Percentiles rank a stretch among this genome's conserved stretches.
These are phyloP conservation scores for Mycena filopes DNA, from an alignment of 768 basidiomycete genomes.

Conservation along the genomic window DNA sequence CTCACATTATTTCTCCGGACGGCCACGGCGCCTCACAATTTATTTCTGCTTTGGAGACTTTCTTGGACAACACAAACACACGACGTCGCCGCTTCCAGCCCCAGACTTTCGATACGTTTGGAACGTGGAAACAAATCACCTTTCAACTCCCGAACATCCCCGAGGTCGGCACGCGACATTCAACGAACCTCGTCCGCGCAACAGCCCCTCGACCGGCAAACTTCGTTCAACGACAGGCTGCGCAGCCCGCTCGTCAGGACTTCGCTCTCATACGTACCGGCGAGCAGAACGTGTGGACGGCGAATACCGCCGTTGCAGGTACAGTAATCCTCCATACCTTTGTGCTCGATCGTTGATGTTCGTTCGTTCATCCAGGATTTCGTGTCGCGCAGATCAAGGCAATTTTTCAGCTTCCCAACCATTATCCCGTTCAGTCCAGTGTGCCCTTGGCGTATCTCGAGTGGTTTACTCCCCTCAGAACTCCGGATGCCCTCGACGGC, in stretches of 20 bases:
- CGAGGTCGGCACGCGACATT: too few species aligned
- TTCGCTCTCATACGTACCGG: conserved; percentile 30
- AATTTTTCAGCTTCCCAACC: conserved; percentile 40
- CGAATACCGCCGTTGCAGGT: conserved; percentile 14
- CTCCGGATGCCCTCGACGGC: conserved; percentile 22
- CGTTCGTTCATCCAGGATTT: too few species aligned
- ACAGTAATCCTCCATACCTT: neutral
- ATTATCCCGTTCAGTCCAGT: conserved; percentile 24
- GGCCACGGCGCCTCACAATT: conserved; percentile 7
- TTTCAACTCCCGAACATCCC: too few species aligned
- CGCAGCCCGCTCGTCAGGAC: conserved; percentile 31
- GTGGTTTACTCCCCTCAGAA: neutral
- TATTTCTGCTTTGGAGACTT: neutral
- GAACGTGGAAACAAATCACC: too few species aligned
- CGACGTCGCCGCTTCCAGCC: too few species aligned
- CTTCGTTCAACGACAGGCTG: neutral
- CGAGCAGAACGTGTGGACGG: conserved; percentile 24
- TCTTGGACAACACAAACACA: too few species aligned
- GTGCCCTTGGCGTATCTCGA: conserved; percentile 36
- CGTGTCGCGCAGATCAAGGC: conserved; percentile 38
- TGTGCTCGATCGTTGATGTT: neutral
- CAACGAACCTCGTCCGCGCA: too few species aligned
- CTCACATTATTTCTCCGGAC: conserved; percentile 13
- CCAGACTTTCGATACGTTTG: too few species aligned
- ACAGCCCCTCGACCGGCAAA: too few species aligned